phyloP scores from a whole-genome alignment of 352 stramenopile genomes.

The Phytopythium ostracodes region DNA sequence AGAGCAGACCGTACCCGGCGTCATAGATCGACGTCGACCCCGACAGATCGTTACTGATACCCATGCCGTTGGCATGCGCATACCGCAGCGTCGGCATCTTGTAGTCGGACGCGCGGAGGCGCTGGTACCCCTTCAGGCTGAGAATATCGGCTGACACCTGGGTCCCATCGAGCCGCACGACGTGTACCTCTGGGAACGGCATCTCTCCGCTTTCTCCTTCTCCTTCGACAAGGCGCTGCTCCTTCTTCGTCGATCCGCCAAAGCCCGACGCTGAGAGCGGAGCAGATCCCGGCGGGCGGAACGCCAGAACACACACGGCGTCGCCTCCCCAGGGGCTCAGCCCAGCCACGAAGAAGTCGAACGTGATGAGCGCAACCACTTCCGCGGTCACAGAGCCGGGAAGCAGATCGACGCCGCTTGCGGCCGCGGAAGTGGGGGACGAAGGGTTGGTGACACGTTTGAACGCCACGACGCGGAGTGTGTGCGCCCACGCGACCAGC shows the following conservation, averaged over 20 bases:
- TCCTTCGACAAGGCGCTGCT: constrained; percentile 50
- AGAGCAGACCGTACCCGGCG: constrained; percentile 51
- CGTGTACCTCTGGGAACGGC: constrained; percentile 78
- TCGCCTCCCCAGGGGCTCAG: constrained; percentile 60
- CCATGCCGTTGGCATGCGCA: constrained; percentile 15
- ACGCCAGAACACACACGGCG: constrained; percentile 66
- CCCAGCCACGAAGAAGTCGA: constrained; percentile 82
- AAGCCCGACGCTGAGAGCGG: constrained; percentile 11
- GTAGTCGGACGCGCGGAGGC: constrained; percentile 73
- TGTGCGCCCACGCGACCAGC: constrained; percentile 75
- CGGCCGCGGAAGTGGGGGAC: constrained; percentile 30
- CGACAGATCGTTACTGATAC: constrained; percentile 16
- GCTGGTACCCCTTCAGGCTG: constrained; percentile 70
- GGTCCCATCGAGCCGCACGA: constrained; percentile 86
- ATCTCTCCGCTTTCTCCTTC: constrained; percentile 70
- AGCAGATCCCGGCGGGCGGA: constrained; percentile 53
- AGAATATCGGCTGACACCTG: constrained; percentile 82
- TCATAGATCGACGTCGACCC: constrained; percentile 56
- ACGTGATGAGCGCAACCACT: constrained; percentile 67
- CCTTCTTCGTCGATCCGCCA: constrained; percentile 26
- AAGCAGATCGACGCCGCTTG: constrained; percentile 18
- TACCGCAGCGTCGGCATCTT: constrained; percentile 75
- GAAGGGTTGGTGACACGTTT: constrained; percentile 34
- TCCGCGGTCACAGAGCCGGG: constrained; percentile 47
- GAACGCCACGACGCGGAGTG: constrained; percentile 76